phyloP scores from a whole-genome alignment of 139 green algal species.

The Chlamydomonas schloesseri region DNA sequence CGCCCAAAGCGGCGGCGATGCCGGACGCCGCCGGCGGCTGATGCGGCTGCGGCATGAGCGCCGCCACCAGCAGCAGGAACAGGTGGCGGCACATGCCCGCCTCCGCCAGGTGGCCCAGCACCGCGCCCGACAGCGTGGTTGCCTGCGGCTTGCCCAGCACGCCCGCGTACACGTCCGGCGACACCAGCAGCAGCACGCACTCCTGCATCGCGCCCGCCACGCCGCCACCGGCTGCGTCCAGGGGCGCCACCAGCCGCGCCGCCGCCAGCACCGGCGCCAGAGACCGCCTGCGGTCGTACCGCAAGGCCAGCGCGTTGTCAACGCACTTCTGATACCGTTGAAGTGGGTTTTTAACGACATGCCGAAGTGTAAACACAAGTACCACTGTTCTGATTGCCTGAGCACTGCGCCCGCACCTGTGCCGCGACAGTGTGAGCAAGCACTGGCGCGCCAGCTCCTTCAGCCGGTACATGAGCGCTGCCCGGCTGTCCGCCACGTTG shows the following conservation, averaged over 20 bases:
- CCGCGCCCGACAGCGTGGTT: background rate
- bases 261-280: constrained; percentile 2
- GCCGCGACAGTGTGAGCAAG: background rate
- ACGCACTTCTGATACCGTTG: too few species aligned
- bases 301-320: too few species aligned
- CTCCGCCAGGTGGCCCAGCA: constrained; percentile 9
- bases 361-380: too few species aligned
- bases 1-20: too few species aligned
- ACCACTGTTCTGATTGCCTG: too few species aligned
- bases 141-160: constrained; percentile 26
- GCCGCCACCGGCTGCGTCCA: constrained; percentile 1
- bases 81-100: constrained; percentile 26
- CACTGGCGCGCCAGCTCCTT: constrained; percentile 34
- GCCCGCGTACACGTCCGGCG: background rate
- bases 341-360: too few species aligned
- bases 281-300: background rate
- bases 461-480: constrained; percentile 12
- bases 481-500: background rate
- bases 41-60: background rate
- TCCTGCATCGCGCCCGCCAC: constrained; percentile 17
- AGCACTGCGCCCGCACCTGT: constrained; percentile 12
- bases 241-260: background rate
- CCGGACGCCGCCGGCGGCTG: too few species aligned
- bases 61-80: background rate
- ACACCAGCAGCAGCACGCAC: constrained; percentile 40